phyloP scores from a whole-genome alignment of 2,329 filamentous ascomycete genomes.

The Cladosporium sp. region DNA sequence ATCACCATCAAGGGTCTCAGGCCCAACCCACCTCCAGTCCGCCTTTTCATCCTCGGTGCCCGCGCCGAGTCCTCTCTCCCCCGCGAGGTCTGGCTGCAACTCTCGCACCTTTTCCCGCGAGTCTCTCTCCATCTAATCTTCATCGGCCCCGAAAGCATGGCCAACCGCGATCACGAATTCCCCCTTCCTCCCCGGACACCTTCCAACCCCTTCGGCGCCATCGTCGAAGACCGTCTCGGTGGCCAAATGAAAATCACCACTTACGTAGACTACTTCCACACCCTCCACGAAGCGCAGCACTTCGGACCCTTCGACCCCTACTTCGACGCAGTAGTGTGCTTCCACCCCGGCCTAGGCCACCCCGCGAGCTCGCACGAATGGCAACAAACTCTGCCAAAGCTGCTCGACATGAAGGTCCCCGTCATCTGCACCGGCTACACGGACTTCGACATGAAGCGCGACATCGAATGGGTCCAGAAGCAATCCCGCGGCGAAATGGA shows the following conservation, averaged over 20 bases:
- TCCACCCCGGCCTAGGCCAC: conserved; percentile 94
- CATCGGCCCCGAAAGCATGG: conserved; percentile 93
- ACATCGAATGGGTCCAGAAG: conserved; percentile 83
- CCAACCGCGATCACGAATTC: conserved; percentile 87
- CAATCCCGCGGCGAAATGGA: conserved; percentile 88
- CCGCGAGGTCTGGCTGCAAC: conserved; percentile 86
- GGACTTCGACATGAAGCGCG: conserved; percentile 87
- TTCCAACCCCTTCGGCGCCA: conserved; percentile 84
- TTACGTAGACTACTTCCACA: conserved; percentile 97
- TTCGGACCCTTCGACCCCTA: conserved; percentile 97
- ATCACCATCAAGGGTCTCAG: conserved; percentile 71
- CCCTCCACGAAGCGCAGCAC: conserved; percentile 80
- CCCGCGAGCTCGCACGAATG: conserved; percentile 91
- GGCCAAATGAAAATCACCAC: conserved; percentile 94
- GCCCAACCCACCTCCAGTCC: conserved; percentile 78
- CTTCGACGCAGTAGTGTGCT: conserved; percentile 95
- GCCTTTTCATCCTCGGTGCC: conserved; percentile 88
- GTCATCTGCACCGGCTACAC: conserved; percentile 96
- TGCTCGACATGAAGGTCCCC: conserved; percentile 92
- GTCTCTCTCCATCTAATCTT: conserved; percentile 88
- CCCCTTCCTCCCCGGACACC: conserved; percentile 82
- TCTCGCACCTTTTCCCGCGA: conserved; percentile 91
- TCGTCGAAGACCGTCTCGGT: conserved; percentile 86
- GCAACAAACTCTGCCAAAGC: conserved; percentile 80
- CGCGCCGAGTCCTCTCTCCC: conserved; percentile 96